phyloP scores from a whole-genome alignment of 768 basidiomycete genomes.

The Tephrocybe rancida region DNA sequence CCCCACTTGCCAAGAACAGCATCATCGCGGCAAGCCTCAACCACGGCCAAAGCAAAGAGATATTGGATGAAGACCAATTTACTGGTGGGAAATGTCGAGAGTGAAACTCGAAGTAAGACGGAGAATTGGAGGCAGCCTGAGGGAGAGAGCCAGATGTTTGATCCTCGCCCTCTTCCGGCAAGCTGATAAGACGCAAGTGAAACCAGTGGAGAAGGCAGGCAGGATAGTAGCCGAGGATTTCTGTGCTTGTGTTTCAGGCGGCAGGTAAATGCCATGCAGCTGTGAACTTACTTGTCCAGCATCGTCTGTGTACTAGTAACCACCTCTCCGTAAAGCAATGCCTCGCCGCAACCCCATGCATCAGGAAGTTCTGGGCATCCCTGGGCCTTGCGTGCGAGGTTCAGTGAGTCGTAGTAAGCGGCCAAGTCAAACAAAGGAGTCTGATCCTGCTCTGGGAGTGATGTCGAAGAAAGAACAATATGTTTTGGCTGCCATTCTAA shows the following conservation, averaged over 20 bases:
- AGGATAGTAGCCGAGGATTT: constrained; percentile 71
- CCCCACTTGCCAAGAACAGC: constrained; percentile 55
- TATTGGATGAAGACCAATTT: constrained; percentile 94
- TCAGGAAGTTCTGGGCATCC: constrained; percentile 22
- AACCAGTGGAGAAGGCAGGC: constrained; percentile 74
- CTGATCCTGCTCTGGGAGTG: constrained; percentile 49
- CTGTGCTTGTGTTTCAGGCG: constrained; percentile 37
- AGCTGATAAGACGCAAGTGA: constrained; percentile 90
- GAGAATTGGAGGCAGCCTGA: constrained; percentile 88
- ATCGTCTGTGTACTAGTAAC: constrained; percentile 96
- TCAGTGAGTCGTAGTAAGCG: constrained; percentile 60
- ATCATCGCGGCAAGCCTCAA: constrained; percentile 74
- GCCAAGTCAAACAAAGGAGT: constrained; percentile 77
- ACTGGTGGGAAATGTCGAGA: constrained; percentile 50
- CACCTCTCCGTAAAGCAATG: constrained; percentile 82
- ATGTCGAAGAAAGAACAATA: constrained; percentile 53
- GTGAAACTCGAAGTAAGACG: constrained; percentile 62
- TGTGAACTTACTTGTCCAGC: constrained; percentile 77
- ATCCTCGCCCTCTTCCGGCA: constrained; percentile 84
- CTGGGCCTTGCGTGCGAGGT: constrained; percentile 30
- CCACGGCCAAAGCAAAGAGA: constrained; percentile 86
- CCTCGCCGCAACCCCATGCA: constrained; percentile 70
- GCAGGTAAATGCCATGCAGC: neutral
- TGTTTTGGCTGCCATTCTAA: constrained; percentile 49
- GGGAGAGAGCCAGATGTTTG: constrained; percentile 92